Evolutionary conservation across 345 rosid species (phyloP), one percentile per base, ranked within the genome.

Genomic region (Heritiera fomes): DNA sequence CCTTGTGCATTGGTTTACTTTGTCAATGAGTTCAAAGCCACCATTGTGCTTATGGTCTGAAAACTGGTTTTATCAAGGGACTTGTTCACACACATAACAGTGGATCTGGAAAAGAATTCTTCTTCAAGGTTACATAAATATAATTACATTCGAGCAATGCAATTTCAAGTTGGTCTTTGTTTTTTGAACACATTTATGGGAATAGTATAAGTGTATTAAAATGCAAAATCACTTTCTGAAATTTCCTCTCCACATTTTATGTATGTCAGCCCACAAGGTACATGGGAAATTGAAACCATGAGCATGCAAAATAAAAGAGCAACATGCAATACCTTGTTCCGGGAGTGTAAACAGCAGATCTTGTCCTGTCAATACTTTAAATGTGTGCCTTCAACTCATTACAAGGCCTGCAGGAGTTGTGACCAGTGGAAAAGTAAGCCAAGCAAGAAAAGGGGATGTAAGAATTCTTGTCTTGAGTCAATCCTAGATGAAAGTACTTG

Each of bases 321-420:
- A 62, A 32, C 4, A 17, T 9, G 60, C 15, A 6, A 6, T 71
- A 79, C 82, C 83, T 66, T 68, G 67, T 66, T 77, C 80, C 61
- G 46, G 61, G 63, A 18, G 53, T 71, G 64, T 12, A 68, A 28
- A 71, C 52, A 38, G 55, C 53, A 80, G 77, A 77, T 9, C 8
- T 64, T 20, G 28, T 73, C 73, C 64, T 28, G n/a, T 76, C 46
- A 53, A 71, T 55, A 20, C 71, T 78, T 71, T 56, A 78, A 78
- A 43, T n/a, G 65, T 18, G 7, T 7, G 61, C 55, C 38, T 67
- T 66, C n/a, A 60, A 64, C 64, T 77, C 63, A 23, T 80, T 63
- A 53, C 45, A 64, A 74, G 60, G 77, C 77, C 83, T 77, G 69
- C 8, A n/a, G 32, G 28, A 74, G 15, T 61, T 60, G 74, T 46